Evolutionary conservation across 2,329 filamentous ascomycete species (phyloP).

Genomic region (Diaporthe sp.): DNA sequence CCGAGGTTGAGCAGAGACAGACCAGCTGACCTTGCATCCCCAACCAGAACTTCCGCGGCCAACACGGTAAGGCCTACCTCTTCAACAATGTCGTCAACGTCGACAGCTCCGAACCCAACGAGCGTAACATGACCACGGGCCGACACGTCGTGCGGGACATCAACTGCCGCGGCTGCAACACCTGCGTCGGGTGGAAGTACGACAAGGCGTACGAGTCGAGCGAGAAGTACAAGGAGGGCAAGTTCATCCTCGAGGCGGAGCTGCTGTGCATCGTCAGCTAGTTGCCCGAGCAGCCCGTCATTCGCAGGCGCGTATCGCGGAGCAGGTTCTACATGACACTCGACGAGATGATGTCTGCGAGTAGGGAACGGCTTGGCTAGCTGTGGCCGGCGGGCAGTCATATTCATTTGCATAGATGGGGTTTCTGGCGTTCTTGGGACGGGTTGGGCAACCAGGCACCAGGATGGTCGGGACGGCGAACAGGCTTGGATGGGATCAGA

Average conservation of each 20-base stretch:
- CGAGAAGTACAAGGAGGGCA: conserved; percentile 99
- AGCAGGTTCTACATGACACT: background rate
- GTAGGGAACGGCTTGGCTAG: background rate
- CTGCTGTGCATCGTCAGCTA: conserved; percentile 82
- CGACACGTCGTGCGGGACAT: conserved; percentile 96
- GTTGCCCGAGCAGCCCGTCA: conserved; percentile 9
- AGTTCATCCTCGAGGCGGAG: conserved; percentile 95
- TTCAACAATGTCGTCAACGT: conserved; percentile 96
- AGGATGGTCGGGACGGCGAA: conserved; percentile 29
- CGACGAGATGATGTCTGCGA: background rate
- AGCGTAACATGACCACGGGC: conserved; percentile 98
- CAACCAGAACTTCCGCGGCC: conserved; percentile 91
- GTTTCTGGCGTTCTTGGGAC: conserved; percentile 13
- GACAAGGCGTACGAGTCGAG: conserved; percentile 92
- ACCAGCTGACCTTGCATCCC: background rate
- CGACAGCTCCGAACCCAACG: conserved; percentile 82
- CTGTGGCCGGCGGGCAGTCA: background rate
- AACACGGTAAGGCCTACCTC: conserved; percentile 97
- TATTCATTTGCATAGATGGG: conserved; percentile 13
- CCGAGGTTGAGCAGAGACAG: background rate
- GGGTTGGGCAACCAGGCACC: background rate
- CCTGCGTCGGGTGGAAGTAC: conserved; percentile 98
- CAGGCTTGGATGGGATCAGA: conserved; percentile 4
- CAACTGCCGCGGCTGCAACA: conserved; percentile 87
- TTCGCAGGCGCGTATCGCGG: background rate